A percentile compares a stretch with the other conserved stretches of the same genome.
These are phyloP conservation scores for Gracilaria caudata DNA, from an alignment of 23 red algal species.

Conservation along the genomic window DNA sequence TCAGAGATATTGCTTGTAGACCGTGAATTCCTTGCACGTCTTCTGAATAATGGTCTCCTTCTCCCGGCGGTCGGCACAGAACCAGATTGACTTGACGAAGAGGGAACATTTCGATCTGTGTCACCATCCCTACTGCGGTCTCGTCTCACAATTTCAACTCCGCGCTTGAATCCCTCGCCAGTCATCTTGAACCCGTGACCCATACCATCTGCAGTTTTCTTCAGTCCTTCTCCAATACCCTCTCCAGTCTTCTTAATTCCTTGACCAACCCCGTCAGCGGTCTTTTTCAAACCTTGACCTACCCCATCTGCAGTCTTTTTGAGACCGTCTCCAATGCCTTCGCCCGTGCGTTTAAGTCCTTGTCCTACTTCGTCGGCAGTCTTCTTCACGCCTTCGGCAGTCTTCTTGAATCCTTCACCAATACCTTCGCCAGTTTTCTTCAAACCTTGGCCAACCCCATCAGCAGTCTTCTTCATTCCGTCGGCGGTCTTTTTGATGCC, in stretches of 20 bases:
- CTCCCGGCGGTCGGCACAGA: slow-evolving; percentile 7
- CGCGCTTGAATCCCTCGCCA: slow-evolving; percentile 21
- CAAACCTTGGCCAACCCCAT: slow-evolving; percentile 37
- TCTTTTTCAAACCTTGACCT: slow-evolving; percentile 42
- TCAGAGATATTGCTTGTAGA: slow-evolving; percentile 19
- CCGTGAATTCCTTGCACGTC: slow-evolving; percentile 29
- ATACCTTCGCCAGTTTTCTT: slow-evolving; percentile 58
- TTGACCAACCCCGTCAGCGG: slow-evolving; percentile 33
- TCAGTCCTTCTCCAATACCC: slow-evolving; percentile 18
- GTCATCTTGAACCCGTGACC: slow-evolving; percentile 23
- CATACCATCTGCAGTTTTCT: slow-evolving; percentile 36
- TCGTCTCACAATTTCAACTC: slow-evolving; percentile 37
- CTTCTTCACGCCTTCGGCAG: slow-evolving; percentile 60
- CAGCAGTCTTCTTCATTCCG: slow-evolving; percentile 52
- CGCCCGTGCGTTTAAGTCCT: slow-evolving; percentile 38
- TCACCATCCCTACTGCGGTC: slow-evolving; percentile 25
- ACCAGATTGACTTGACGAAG: slow-evolving; percentile 37
- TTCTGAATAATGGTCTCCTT: slow-evolving; percentile 40
- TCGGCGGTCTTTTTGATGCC: slow-evolving; percentile 44
- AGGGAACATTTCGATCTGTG: slow-evolving; percentile 29
- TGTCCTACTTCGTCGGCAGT: slow-evolving; percentile 36
- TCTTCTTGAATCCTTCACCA: slow-evolving; percentile 56
- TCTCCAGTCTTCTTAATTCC: slow-evolving; percentile 38
- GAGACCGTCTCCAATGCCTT: slow-evolving; percentile 34
- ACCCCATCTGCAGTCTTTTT: slow-evolving; percentile 44